Conservation (phyloP, 345 rosid genomes). For the Lagerstroemia speciosa region DNA sequence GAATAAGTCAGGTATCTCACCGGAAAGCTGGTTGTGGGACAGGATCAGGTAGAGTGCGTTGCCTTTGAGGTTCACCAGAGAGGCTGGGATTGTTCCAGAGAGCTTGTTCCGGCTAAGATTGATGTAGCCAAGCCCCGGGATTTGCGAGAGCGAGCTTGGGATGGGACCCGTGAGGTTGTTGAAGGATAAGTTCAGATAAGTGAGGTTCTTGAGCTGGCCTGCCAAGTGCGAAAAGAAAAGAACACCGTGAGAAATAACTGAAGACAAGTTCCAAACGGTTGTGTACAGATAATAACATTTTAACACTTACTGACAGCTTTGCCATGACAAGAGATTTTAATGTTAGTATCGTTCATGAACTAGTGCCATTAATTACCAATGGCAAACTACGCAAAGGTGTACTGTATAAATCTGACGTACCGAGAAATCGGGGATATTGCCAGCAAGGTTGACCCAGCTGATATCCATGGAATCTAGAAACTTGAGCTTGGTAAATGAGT, state of each 20-base stretch:
- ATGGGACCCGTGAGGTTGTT: constrained; percentile 12
- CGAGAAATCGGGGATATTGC: constrained; percentile 1
- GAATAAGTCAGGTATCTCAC: constrained; percentile 12
- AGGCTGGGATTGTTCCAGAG: constrained; percentile 17
- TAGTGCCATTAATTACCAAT: no score
- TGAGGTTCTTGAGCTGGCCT: constrained; percentile 8
- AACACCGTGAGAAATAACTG: not conserved
- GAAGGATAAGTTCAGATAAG: constrained; percentile 6
- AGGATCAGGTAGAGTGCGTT: constrained; percentile 6
- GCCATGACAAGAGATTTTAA: no score
- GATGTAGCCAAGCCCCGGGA: not conserved
- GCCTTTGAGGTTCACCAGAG: constrained; percentile 3
- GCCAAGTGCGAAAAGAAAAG: not conserved
- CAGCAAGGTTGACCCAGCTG: constrained; percentile 14
- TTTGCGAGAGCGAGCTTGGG: constrained; percentile 1
- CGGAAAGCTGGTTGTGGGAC: constrained; percentile 17
- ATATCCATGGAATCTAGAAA: not conserved
- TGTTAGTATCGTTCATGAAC: no score
- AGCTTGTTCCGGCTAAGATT: constrained; percentile 8
- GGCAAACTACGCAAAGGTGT: no score
- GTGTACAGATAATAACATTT: no score
- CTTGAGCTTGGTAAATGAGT: constrained; percentile 9
- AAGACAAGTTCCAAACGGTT: no score
- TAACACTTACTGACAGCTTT: no score
- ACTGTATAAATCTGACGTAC: no score